phyloP scores from a whole-genome alignment of 2,329 filamentous ascomycete species.

The Scorias spongiosa region DNA sequence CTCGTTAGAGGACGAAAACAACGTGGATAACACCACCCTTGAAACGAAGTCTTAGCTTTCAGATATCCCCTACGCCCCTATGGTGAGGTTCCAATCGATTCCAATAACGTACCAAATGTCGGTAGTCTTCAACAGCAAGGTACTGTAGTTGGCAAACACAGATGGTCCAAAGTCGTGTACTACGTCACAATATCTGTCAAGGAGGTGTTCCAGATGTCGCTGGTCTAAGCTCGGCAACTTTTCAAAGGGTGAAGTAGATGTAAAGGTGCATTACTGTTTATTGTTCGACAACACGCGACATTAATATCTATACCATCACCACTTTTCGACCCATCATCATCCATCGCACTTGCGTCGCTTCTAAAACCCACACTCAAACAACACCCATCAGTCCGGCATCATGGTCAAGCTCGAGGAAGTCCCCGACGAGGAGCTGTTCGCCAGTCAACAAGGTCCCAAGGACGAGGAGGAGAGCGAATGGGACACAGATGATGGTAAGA shows the following conservation, averaged over 20 bases:
- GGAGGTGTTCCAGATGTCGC: neutral
- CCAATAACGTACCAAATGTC: too few relatives aligned
- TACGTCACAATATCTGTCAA: too few relatives aligned
- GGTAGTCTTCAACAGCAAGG: too few relatives aligned
- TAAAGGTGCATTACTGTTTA: too few relatives aligned
- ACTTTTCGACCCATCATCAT: neutral
- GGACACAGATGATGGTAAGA: constrained; percentile 79
- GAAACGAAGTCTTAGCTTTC: too few relatives aligned
- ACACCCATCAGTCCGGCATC: constrained; percentile 20
- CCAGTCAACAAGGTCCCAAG: constrained; percentile 47
- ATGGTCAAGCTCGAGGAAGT: constrained; percentile 98
- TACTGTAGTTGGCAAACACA: too few relatives aligned
- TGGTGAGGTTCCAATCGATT: too few relatives aligned
- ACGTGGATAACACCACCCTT: too few relatives aligned
- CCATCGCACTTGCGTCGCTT: neutral
- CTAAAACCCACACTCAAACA: too few relatives aligned
- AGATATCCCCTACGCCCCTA: too few relatives aligned
- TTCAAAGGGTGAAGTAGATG: neutral
- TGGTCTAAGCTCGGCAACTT: neutral
- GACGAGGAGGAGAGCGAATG: constrained; percentile 60
- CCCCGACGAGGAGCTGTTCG: constrained; percentile 85
- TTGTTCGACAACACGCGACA: neutral
- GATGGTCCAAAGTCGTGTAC: too few relatives aligned
- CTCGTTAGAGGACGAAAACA: too few relatives aligned
- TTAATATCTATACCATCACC: neutral